Evolutionary conservation across 768 basidiomycete genomes (phyloP), one percentile per base, ranked within the genome.

Genomic region (Russula sp.): DNA sequence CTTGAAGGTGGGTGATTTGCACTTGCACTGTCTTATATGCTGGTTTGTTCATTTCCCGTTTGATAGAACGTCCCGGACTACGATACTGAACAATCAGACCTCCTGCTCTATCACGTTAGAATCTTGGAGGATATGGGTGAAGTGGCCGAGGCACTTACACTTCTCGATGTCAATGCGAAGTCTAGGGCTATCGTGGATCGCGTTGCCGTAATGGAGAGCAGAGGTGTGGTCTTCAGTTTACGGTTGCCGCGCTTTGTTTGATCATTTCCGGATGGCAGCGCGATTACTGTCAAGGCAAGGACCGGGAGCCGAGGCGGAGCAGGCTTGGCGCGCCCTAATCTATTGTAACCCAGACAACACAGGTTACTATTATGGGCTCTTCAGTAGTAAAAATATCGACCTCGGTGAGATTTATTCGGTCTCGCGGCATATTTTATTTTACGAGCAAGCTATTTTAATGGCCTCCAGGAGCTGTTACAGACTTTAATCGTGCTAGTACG

Each of bases 321-420:
- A 86, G 63, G 85, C 88, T 0, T 98, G 93, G 88, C 78, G 82
- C 38, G 77, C 81, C 0, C 76, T 99, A 32, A 81, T 99, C 45
- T 86, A 92, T 56, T 84, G 86, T 70, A 98, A 97, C 71, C 78
- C 91, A 2, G 95, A 98, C 61, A 83, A 80, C 68, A 81, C 85
- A 67, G 84, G 84, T 56, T 92, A 94, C 72, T 97, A 94, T 75
- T 74, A 75, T 36, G 87, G 85, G 7, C 90, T 84, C 69, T 77
- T 98, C 22, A 70, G 75, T 2, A 83, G 83, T 65, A 81, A 84
- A 63, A 86, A 83, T 10, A 74, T 91, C 43, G 79, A 83, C 64
- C 70, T 91, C 16, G 83, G 91, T 92, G 60, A 59, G 29, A 41
- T 53, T 35, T 49, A 79, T 72, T 6, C 49, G 41, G 35, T n/a